phyloP scores from a whole-genome alignment of 441 rosid genomes.

The Brassica hybrid region DNA sequence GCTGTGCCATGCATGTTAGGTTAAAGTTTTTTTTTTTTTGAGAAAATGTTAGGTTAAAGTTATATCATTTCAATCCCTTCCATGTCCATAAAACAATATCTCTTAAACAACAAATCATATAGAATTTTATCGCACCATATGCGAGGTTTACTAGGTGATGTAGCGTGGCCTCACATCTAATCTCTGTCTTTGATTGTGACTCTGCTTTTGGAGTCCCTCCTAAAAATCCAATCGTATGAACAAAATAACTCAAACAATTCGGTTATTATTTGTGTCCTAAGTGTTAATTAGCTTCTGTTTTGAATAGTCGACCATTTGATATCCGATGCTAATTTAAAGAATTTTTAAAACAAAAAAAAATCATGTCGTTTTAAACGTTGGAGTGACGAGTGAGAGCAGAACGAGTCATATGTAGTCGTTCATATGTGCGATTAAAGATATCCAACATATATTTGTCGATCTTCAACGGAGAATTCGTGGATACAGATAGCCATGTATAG shows the following conservation, averaged over 20 bases:
- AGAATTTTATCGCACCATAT: constrained; percentile 2
- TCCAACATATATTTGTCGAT: constrained; percentile 3
- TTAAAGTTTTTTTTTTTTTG: no score
- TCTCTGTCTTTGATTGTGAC: not conserved
- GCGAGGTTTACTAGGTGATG: not conserved
- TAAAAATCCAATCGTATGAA: not conserved
- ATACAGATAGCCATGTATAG: constrained; percentile 12
- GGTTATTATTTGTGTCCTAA: constrained; percentile 1
- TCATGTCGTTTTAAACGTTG: not conserved
- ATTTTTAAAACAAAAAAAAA: no score
- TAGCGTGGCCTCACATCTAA: constrained; percentile 15
- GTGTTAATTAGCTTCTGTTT: not conserved
- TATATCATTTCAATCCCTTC: constrained; percentile 23
- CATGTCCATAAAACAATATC: constrained; percentile 1
- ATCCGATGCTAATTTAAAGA: not conserved
- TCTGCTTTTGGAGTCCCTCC: not conserved
- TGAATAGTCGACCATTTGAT: not conserved
- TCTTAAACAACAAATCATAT: not conserved
- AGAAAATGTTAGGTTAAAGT: constrained; percentile 19
- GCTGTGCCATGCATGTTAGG: no score
- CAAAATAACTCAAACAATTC: not conserved
- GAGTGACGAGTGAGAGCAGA: not conserved
- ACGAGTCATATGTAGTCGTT: not conserved
- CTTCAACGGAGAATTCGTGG: constrained; percentile 7
- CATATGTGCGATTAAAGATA: constrained; percentile 1